Evolutionary conservation across 176 grass and related monocot genomes (phyloP).

Genomic region (Aegilops tauschii): DNA sequence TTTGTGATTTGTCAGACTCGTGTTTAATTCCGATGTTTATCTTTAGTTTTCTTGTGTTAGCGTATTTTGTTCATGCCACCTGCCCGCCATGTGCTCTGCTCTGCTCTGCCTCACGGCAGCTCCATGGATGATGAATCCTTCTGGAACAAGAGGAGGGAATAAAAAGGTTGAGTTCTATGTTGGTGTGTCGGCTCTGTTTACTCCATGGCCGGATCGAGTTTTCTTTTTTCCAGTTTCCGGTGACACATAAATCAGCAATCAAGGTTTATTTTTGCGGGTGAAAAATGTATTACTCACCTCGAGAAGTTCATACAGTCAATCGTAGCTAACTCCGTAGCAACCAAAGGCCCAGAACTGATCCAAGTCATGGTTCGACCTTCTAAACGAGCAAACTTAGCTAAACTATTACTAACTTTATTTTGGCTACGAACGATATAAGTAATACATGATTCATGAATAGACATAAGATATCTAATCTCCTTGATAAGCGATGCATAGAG

Average conservation of each 20-base stretch:
- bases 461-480: too few species aligned
- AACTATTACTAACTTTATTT: too few species aligned
- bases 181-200: not conserved
- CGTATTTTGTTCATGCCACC: constrained; percentile 15
- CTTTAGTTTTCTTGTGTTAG: not conserved
- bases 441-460: too few species aligned
- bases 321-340: too few species aligned
- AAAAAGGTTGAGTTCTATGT: not conserved
- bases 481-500: too few species aligned
- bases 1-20: not conserved
- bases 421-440: too few species aligned
- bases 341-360: too few species aligned
- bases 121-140: not conserved
- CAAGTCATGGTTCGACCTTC: too few species aligned
- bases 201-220: not conserved
- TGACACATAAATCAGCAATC: not conserved
- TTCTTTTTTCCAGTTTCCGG: not conserved
- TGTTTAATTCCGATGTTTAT: not conserved
- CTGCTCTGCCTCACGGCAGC: not conserved
- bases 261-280: too few species aligned
- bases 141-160: constrained; percentile 10
- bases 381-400: too few species aligned
- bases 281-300: too few species aligned
- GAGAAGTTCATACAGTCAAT: too few species aligned
- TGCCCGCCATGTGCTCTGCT: not conserved